These are phyloP conservation scores for Ceratobasidium sp. DNA, from an alignment of 1,284 basidiomycete genomes.

Conservation along the genomic window DNA sequence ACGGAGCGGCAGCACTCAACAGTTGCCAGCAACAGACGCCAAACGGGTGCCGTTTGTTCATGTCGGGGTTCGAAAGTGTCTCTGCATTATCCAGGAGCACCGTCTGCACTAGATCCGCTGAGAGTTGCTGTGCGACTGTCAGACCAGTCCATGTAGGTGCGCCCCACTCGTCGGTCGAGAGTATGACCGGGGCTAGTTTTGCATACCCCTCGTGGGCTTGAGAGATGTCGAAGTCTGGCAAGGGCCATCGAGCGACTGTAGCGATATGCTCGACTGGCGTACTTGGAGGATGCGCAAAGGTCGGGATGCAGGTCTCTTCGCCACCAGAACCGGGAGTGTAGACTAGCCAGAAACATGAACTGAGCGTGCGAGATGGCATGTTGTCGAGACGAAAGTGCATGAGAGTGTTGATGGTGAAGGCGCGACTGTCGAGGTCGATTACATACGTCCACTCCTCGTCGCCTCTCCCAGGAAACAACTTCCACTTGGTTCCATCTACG, in stretches of 20 bases:
- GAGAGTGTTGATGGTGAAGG: constrained; percentile 32
- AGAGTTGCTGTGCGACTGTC: background rate
- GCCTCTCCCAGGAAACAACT: background rate
- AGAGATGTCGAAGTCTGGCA: background rate
- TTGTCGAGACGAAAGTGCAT: constrained; percentile 28
- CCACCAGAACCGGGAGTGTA: background rate
- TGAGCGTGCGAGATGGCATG: constrained; percentile 8
- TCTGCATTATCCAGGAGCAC: background rate
- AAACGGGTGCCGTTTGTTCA: background rate
- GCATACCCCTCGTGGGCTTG: background rate
- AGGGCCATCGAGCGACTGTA: too few relatives aligned
- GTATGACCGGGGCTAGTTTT: background rate
- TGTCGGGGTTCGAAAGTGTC: background rate
- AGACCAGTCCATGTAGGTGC: constrained; percentile 8
- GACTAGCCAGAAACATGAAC: background rate
- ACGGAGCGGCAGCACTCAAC: background rate
- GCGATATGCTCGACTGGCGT: background rate
- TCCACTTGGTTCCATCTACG: background rate
- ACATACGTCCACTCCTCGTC: constrained; percentile 22
- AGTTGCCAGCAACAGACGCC: background rate
- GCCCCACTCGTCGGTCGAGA: constrained; percentile 8
- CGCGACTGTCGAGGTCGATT: constrained; percentile 31
- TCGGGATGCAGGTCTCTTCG: background rate
- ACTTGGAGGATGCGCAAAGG: background rate
- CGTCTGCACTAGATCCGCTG: background rate